Evolutionary conservation across 2,329 filamentous ascomycete genomes (phyloP).

Genomic region (Aspergillus sp.): DNA sequence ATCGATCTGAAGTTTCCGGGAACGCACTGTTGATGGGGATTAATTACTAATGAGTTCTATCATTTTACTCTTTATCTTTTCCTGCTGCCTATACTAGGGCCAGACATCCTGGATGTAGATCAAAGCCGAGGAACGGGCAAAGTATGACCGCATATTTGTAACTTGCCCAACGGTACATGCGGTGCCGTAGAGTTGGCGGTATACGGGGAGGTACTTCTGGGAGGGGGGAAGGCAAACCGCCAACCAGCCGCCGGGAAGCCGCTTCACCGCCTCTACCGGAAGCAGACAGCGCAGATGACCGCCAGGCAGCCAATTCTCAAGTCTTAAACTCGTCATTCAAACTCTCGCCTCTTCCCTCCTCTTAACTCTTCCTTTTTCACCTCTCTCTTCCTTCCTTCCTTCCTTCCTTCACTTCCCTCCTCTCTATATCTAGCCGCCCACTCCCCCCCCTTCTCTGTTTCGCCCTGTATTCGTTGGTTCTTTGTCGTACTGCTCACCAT

Average conservation of each 20-base stretch:
- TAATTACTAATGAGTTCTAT: too few species aligned
- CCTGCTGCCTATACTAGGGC: too few species aligned
- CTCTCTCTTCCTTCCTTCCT: slow-evolving; percentile 2
- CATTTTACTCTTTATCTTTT: too few species aligned
- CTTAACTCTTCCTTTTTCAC: slow-evolving; percentile 15
- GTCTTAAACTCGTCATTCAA: slow-evolving; percentile 15
- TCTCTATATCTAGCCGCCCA: too few species aligned
- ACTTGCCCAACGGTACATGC: not conserved
- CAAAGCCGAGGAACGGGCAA: too few species aligned
- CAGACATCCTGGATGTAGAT: too few species aligned
- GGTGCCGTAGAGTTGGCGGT: not conserved
- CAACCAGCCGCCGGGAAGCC: slow-evolving; percentile 3
- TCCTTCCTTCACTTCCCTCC: not conserved
- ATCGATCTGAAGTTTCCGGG: too few species aligned
- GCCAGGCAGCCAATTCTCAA: slow-evolving; percentile 13
- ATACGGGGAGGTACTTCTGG: not conserved
- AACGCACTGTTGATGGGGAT: too few species aligned
- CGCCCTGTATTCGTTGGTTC: not conserved
- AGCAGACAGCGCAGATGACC: slow-evolving; percentile 19
- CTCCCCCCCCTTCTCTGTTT: not conserved
- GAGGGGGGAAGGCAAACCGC: not conserved
- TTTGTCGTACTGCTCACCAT: not conserved
- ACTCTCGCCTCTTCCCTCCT: slow-evolving; percentile 15
- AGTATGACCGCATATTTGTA: not conserved
- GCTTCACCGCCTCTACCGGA: slow-evolving; percentile 29